A percentile compares a stretch with the other conserved stretches of the same genome.
These are phyloP conservation scores for Cordyceps pruinosa DNA, from an alignment of 2,329 filamentous ascomycete species.

Conservation along the genomic window DNA sequence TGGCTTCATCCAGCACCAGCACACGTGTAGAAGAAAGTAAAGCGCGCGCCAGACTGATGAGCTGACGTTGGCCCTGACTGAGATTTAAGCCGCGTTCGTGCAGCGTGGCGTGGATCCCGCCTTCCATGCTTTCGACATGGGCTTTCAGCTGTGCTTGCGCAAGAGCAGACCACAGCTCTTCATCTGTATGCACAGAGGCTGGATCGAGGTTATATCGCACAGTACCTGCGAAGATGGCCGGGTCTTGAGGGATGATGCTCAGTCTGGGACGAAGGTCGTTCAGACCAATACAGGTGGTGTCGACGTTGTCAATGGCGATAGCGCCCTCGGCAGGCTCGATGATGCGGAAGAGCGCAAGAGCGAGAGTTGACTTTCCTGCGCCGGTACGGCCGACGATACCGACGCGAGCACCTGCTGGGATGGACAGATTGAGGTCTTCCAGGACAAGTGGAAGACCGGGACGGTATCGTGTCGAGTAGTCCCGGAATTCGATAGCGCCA, in stretches of 20 bases:
- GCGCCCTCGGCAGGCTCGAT: conserved; percentile 72
- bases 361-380: conserved; percentile 84
- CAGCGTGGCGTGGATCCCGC: conserved; percentile 74
- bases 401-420: conserved; percentile 88
- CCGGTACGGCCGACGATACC: conserved; percentile 91
- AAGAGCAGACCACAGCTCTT: conserved; percentile 23
- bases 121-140: conserved; percentile 71
- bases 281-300: conserved; percentile 30
- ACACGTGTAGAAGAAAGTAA: conserved; percentile 86
- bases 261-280: conserved; percentile 74
- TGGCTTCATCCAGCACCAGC: conserved; percentile 85
- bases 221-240: conserved; percentile 80
- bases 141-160: conserved; percentile 84
- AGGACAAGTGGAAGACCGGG: conserved; percentile 76
- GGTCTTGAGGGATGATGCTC: conserved; percentile 90
- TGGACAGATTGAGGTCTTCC: conserved; percentile 75
- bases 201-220: conserved; percentile 78
- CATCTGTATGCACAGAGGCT: conserved; percentile 9
- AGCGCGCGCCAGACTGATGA: conserved; percentile 81
- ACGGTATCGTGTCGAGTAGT: conserved; percentile 82
- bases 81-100: conserved; percentile 89
- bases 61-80: conserved; percentile 79
- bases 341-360: conserved; percentile 79
- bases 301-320: conserved; percentile 64
- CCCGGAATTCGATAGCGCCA: conserved; percentile 74